phyloP scores from a whole-genome alignment of 768 basidiomycete genomes.

The Harrya chromipes region DNA sequence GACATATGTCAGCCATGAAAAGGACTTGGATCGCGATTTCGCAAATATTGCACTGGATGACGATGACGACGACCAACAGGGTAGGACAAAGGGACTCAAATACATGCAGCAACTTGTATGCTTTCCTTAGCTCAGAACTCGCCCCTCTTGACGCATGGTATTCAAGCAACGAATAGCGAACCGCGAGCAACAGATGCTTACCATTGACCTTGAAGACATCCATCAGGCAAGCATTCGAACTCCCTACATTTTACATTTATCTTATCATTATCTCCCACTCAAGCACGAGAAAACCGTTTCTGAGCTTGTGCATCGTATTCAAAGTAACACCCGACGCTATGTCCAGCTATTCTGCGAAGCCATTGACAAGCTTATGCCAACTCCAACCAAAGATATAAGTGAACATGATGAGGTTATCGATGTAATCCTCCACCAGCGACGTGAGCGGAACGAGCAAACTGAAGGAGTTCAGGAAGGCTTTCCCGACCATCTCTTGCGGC shows the following conservation, averaged over 20 bases:
- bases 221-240: slow-evolving; percentile 48
- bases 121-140: slow-evolving; percentile 29
- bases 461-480: slow-evolving; percentile 76
- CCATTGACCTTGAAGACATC: slow-evolving; percentile 88
- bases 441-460: slow-evolving; percentile 81
- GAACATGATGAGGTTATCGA: slow-evolving; percentile 95
- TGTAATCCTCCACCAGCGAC: slow-evolving; percentile 90
- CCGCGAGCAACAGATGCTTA: slow-evolving; percentile 85
- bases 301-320: slow-evolving; percentile 79
- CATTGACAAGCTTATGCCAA: slow-evolving; percentile 86
- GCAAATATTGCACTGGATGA: slow-evolving; percentile 70
- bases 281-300: slow-evolving; percentile 68
- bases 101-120: slow-evolving; percentile 81
- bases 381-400: slow-evolving; percentile 84
- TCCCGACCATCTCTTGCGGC: slow-evolving; percentile 84
- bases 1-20: slow-evolving; percentile 59
- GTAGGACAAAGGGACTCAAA: slow-evolving; percentile 50
- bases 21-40: slow-evolving; percentile 64
- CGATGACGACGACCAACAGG: slow-evolving; percentile 36
- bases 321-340: slow-evolving; percentile 86
- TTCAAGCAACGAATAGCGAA: slow-evolving; percentile 88
- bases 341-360: slow-evolving; percentile 85
- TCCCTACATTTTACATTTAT: background rate
- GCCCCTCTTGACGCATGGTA: slow-evolving; percentile 18
- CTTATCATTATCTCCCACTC: slow-evolving; percentile 6